Conservation (phyloP, 257 asterid genomes). For the Penstemon newberryi region DNA sequence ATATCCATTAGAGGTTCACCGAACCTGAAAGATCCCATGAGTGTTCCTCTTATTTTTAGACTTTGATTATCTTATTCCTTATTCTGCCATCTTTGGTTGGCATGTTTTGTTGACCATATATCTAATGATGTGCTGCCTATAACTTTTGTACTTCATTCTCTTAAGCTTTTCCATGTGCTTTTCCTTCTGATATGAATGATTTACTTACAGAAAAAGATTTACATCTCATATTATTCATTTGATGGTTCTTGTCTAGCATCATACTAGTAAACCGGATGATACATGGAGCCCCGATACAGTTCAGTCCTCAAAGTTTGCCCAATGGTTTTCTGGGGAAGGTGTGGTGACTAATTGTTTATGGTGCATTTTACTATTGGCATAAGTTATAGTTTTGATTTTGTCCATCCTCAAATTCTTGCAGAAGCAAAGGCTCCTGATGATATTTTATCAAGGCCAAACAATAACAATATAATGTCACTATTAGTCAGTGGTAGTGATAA, state of each 20-base stretch:
- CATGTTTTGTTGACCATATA: neutral
- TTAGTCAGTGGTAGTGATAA: slow-evolving; percentile 61
- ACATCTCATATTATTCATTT: slow-evolving; percentile 10
- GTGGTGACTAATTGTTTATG: slow-evolving; percentile 20
- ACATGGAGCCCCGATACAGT: slow-evolving; percentile 45
- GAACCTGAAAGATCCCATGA: neutral
- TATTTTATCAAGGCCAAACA: slow-evolving; percentile 45
- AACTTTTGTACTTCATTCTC: neutral
- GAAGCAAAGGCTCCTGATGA: slow-evolving; percentile 53
- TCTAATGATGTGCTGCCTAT: too few species aligned
- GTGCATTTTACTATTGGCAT: slow-evolving; percentile 4
- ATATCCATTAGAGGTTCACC: neutral
- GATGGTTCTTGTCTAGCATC: slow-evolving; percentile 44
- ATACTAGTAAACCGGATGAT: slow-evolving; percentile 46
- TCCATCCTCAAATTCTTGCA: slow-evolving; percentile 33
- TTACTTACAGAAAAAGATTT: neutral
- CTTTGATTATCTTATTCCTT: neutral
- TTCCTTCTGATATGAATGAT: slow-evolving; percentile 27
- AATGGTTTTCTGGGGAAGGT: slow-evolving; percentile 90
- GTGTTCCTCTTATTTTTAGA: neutral
- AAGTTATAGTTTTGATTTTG: slow-evolving; percentile 22
- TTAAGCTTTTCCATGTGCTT: slow-evolving; percentile 23
- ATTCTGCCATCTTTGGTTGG: neutral
- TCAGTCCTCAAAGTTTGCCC: slow-evolving; percentile 75
- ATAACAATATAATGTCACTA: slow-evolving; percentile 69